A percentile compares a stretch with the other conserved stretches of the same genome.
phyloP scores from a whole-genome alignment of 257 asterid genomes.

The Capsicum pubescens region DNA sequence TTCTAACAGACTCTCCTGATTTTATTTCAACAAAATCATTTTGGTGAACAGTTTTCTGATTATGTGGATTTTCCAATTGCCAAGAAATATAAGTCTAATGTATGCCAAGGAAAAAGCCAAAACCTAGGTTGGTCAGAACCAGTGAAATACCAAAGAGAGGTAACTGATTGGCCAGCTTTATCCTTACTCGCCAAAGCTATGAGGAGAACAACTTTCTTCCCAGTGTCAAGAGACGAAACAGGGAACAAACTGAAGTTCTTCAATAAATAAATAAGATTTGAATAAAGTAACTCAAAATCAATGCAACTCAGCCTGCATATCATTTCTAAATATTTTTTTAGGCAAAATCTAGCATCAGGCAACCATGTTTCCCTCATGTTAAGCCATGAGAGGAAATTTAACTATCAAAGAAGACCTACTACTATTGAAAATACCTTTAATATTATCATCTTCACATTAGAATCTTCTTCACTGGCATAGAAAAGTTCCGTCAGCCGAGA shows the following conservation, averaged over 20 bases:
- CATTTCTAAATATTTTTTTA: not conserved
- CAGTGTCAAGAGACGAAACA: not conserved
- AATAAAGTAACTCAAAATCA: no score
- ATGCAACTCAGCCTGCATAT: not conserved
- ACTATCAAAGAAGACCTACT: not conserved
- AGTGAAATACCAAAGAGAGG: not conserved
- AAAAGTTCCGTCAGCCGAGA: slow-evolving; percentile 70
- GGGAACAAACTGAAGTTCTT: not conserved
- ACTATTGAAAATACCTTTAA: slow-evolving; percentile 58
- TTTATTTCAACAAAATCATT: not conserved
- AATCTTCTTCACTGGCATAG: slow-evolving; percentile 55
- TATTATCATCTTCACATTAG: slow-evolving; percentile 66
- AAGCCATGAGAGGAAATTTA: not conserved
- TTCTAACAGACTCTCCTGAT: not conserved
- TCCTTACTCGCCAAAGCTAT: not conserved
- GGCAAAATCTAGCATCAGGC: not conserved
- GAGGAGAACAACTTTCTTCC: not conserved
- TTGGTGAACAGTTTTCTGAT: no score
- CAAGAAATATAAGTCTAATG: not conserved
- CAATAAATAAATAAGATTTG: not conserved
- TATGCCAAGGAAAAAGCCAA: not conserved
- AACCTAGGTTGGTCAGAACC: not conserved
- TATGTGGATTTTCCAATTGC: not conserved
- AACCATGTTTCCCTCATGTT: not conserved
- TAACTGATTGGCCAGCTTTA: not conserved